Conservation (phyloP, 352 stramenopile species). For the Phytophthora crassamura region DNA sequence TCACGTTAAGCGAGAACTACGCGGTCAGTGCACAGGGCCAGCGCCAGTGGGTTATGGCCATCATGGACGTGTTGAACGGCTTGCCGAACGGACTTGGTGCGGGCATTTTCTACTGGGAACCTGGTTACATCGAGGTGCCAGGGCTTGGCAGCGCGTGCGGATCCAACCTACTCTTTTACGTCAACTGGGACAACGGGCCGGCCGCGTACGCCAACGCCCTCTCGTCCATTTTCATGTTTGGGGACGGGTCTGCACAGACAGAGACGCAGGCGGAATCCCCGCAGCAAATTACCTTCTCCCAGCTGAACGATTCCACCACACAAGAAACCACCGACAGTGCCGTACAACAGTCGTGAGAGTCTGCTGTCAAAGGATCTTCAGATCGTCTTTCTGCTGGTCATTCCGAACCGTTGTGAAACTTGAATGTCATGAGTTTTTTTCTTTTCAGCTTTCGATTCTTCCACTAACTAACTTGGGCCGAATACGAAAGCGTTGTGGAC, state of each 20-base stretch:
- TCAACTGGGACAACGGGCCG: slow-evolving; percentile 36
- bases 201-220: slow-evolving; percentile 34
- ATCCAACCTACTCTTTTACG: slow-evolving; percentile 40
- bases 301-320: background rate
- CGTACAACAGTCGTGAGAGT: slow-evolving; percentile 6
- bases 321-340: slow-evolving; percentile 1
- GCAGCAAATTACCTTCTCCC: slow-evolving; percentile 9
- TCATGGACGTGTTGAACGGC: slow-evolving; percentile 32
- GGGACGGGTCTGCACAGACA: background rate
- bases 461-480: background rate
- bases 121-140: slow-evolving; percentile 34
- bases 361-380: background rate
- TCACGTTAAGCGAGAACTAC: slow-evolving; percentile 37
- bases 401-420: background rate
- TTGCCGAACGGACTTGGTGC: slow-evolving; percentile 34
- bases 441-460: background rate
- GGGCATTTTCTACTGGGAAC: slow-evolving; percentile 49
- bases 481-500: background rate
- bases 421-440: slow-evolving; percentile 3
- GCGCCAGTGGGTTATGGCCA: slow-evolving; percentile 32
- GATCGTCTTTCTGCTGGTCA: no score
- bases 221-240: slow-evolving; percentile 37
- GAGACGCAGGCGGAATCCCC: background rate
- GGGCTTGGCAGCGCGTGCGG: slow-evolving; percentile 37
- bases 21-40: slow-evolving; percentile 31